Conservation (phyloP, 768 basidiomycete species). For the Dioszegia crocea region DNA sequence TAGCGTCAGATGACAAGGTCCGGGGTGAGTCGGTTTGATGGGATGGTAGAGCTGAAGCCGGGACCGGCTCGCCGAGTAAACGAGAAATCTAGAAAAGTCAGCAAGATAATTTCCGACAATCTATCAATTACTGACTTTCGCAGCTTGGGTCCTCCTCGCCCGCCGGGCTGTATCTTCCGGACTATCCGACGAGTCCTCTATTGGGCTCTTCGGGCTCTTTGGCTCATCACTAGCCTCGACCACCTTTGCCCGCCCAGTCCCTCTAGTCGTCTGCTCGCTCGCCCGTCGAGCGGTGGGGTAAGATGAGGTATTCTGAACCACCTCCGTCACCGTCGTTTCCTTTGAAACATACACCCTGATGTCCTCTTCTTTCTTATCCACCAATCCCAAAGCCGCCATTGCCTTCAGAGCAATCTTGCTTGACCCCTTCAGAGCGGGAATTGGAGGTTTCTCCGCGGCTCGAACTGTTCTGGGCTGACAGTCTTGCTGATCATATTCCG, state of each 20-base stretch:
- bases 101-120: slow-evolving; percentile 14
- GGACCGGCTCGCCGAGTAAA: slow-evolving; percentile 22
- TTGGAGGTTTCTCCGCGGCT: not conserved
- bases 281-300: too few species aligned
- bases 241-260: too few species aligned
- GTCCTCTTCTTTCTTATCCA: slow-evolving; percentile 9
- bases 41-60: slow-evolving; percentile 15
- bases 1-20: not conserved
- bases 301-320: not conserved
- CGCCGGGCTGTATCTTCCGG: not conserved
- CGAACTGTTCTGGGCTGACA: slow-evolving; percentile 14
- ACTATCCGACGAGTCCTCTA: not conserved
- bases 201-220: not conserved
- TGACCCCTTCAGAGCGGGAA: not conserved
- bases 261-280: too few species aligned
- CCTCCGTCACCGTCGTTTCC: slow-evolving; percentile 16
- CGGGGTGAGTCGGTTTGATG: not conserved
- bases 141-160: slow-evolving; percentile 19
- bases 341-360: slow-evolving; percentile 15
- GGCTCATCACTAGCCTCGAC: not conserved
- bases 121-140: slow-evolving; percentile 20
- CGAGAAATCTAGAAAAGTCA: slow-evolving; percentile 3
- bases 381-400: slow-evolving; percentile 3
- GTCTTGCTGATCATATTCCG: slow-evolving; percentile 24
- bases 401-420: slow-evolving; percentile 8